Evolutionary conservation across 441 rosid genomes (phyloP), one percentile per base, ranked within the genome.

Genomic region (Pelargonium myrrhifolium): DNA sequence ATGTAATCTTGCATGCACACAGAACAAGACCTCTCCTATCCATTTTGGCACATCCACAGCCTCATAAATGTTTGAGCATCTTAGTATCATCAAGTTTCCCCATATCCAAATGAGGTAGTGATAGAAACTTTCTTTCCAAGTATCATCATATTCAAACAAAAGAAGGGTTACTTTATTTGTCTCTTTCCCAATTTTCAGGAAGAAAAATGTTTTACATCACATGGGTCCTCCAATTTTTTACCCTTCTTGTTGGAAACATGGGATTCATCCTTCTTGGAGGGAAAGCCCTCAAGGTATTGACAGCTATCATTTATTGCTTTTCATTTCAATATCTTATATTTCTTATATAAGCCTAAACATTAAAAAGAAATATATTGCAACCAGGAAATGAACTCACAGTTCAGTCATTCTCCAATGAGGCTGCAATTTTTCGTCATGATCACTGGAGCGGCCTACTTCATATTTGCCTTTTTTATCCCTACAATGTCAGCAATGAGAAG

Each of bases 201-300:
- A 65, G 59, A 37, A 20, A 68, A 67, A 61, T 71, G 70, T 79
- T 67, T 26, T 68, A 61, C 58, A 8, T 73, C 22, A 75, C 77
- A 9, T 78, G 77, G 82, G 51, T 60, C 9, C 35, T 65, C 12
- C 77, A 75, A 65, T 72, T 40, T 31, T 18, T 71, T 26, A 65
- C 65, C 56, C 77, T 78, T 35, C 37, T 79, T 3, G 71, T 79
- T 15, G 17, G 26, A 21, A 79, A 76, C 75, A 59, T 68, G 62
- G 82, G 79, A 11, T 79, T 72, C 31, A 76, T 73, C 63, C 68
- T 75, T 14, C 69, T 79, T 0, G 82, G 75, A 18, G 79, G 73
- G n/a, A 68, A 53, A 68, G 73, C 82, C 22, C 73, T 79, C 6
- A 75, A 75, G 79, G 79, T 71, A 28, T 28, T 28, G 1, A 28